Conservation (phyloP, 2,329 filamentous ascomycete genomes). For the Seiridium unicorne region DNA sequence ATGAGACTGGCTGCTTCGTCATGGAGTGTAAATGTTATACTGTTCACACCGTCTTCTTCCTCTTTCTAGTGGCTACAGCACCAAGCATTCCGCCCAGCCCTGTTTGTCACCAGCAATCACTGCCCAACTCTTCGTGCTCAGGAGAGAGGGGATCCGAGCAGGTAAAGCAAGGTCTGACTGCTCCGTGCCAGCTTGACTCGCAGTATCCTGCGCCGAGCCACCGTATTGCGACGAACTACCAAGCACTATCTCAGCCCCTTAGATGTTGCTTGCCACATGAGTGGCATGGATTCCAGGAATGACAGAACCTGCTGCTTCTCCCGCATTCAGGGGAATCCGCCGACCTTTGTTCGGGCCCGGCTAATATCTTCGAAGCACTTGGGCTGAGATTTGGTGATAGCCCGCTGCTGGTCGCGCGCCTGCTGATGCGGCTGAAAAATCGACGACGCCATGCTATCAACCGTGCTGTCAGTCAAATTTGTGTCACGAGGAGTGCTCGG, state of each 20-base stretch:
- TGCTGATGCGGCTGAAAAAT: constrained; percentile 35
- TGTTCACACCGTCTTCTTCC: neutral
- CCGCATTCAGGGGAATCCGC: neutral
- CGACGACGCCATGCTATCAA: constrained; percentile 38
- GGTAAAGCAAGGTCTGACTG: neutral
- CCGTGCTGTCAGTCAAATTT: constrained; percentile 38
- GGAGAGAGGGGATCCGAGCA: neutral
- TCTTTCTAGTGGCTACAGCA: neutral
- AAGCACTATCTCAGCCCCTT: neutral
- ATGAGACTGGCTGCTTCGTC: too few species aligned
- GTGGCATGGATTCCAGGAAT: neutral
- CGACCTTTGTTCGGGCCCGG: neutral
- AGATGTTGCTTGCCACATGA: neutral
- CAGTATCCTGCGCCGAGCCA: neutral
- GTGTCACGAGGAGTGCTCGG: constrained; percentile 30
- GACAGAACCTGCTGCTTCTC: neutral
- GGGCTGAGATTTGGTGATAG: constrained; percentile 6
- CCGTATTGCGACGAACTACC: neutral
- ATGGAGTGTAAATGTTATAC: too few species aligned
- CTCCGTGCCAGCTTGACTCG: neutral
- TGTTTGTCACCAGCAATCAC: neutral
- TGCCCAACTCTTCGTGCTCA: constrained; percentile 1
- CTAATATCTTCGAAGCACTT: constrained; percentile 1
- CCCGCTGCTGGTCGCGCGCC: constrained; percentile 1
- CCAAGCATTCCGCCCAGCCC: neutral